Conservation (phyloP, 768 basidiomycete genomes). For the Lactifluus pinguis region DNA sequence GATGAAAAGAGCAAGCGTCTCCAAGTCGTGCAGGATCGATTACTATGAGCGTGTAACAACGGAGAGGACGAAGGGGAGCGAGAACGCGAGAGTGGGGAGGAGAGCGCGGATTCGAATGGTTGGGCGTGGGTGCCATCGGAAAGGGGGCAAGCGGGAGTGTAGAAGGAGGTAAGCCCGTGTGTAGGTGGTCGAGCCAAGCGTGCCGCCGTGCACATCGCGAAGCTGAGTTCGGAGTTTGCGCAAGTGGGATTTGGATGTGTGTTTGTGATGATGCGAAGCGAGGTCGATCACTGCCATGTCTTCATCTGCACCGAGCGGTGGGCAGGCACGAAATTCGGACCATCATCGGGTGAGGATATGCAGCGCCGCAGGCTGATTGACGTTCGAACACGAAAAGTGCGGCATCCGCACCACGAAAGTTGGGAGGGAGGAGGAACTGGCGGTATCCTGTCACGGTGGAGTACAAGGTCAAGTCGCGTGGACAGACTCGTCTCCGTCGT, state of each 20-base stretch:
- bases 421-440: slow-evolving; percentile 60
- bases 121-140: slow-evolving; percentile 54
- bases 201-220: slow-evolving; percentile 37
- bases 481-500: too few relatives aligned
- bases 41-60: too few relatives aligned
- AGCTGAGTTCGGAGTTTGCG: slow-evolving; percentile 31
- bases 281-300: slow-evolving; percentile 32
- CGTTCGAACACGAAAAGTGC: slow-evolving; percentile 78
- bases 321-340: slow-evolving; percentile 59
- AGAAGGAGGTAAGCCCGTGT: slow-evolving; percentile 59
- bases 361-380: slow-evolving; percentile 56
- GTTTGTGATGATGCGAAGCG: too few relatives aligned
- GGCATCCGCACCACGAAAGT: slow-evolving; percentile 79
- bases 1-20: slow-evolving; percentile 13
- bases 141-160: slow-evolving; percentile 73
- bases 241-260: too few relatives aligned
- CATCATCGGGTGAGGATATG: slow-evolving; percentile 63
- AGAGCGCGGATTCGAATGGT: slow-evolving; percentile 27
- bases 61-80: too few relatives aligned
- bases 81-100: slow-evolving; percentile 14
- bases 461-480: too few relatives aligned
- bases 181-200: slow-evolving; percentile 47
- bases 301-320: slow-evolving; percentile 52
- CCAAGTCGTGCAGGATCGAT: slow-evolving; percentile 5
- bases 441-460: slow-evolving; percentile 54